Percentiles rank a stretch among this genome's conserved stretches.
phyloP scores from a whole-genome alignment of 2,329 filamentous ascomycete species.

The Curvularia spicifera region DNA sequence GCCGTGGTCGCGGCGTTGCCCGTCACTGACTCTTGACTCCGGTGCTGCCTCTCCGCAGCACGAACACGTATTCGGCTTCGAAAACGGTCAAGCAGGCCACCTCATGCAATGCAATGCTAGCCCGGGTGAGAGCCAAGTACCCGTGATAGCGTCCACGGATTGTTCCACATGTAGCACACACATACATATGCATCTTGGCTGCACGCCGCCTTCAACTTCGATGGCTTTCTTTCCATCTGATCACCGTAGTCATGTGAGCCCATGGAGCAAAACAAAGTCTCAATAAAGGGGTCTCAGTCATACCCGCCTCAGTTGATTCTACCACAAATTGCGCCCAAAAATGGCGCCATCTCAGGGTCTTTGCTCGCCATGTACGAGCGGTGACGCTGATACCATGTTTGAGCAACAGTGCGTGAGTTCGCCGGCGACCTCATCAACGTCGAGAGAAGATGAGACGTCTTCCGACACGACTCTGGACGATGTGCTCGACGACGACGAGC shows the following conservation, averaged over 20 bases:
- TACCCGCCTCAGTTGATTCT: slow-evolving; percentile 4
- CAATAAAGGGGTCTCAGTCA: slow-evolving; percentile 2
- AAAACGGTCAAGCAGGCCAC: slow-evolving; percentile 7
- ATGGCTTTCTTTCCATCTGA: not conserved
- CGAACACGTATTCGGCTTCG: slow-evolving; percentile 21
- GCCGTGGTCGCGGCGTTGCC: not conserved
- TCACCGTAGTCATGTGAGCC: slow-evolving; percentile 1
- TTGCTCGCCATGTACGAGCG: slow-evolving; percentile 33
- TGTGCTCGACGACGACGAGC: slow-evolving; percentile 9
- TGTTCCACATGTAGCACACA: slow-evolving; percentile 12
- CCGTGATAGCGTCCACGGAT: slow-evolving; percentile 8
- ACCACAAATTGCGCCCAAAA: not conserved
- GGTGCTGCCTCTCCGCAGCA: slow-evolving; percentile 12
- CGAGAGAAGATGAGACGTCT: slow-evolving; percentile 20
- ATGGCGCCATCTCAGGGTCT: slow-evolving; percentile 23
- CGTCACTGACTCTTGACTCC: not conserved
- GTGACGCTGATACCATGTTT: slow-evolving; percentile 27
- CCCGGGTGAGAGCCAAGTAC: slow-evolving; percentile 3
- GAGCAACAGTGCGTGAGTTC: slow-evolving; percentile 22
- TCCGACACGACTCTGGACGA: slow-evolving; percentile 25
- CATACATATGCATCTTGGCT: not conserved
- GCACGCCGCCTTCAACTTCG: not conserved
- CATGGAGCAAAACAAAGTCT: slow-evolving; percentile 11
- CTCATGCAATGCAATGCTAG: slow-evolving; percentile 11
- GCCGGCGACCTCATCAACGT: slow-evolving; percentile 19